phyloP scores from a whole-genome alignment of 2,329 filamentous ascomycete genomes.

The Teratosphaeria epicoccoides region DNA sequence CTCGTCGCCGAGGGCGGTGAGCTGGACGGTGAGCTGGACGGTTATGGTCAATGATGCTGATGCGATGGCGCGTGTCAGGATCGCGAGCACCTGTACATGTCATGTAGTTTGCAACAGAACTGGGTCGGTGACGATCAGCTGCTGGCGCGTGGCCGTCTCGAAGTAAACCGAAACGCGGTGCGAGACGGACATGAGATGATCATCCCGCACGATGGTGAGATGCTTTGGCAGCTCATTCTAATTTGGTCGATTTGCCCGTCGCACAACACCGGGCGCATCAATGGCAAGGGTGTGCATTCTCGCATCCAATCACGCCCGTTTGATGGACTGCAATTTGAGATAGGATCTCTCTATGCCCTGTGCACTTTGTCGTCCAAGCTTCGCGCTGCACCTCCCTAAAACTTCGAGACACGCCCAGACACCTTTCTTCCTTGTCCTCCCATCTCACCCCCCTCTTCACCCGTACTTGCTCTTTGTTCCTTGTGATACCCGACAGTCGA shows the following conservation, averaged over 20 bases:
- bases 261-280: background rate
- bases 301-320: background rate
- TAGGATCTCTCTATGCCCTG: background rate
- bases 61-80: too few relatives aligned
- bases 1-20: background rate
- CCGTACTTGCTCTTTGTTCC: background rate
- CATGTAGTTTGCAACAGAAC: background rate
- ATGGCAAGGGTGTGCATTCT: background rate
- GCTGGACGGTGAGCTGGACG: background rate
- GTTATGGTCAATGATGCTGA: too few relatives aligned
- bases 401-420: background rate
- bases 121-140: background rate
- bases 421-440: background rate
- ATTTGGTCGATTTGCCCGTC: background rate
- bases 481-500: conserved; percentile 4
- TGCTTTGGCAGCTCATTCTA: background rate
- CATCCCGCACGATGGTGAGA: background rate
- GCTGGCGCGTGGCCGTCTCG: background rate
- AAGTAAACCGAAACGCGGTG: background rate
- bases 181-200: background rate
- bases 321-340: background rate
- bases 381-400: background rate
- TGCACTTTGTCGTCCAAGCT: background rate
- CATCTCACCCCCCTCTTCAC: background rate
- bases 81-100: background rate